Conservation (phyloP, 2,329 filamentous ascomycete species). For the Paraconiothyrium sp. region DNA sequence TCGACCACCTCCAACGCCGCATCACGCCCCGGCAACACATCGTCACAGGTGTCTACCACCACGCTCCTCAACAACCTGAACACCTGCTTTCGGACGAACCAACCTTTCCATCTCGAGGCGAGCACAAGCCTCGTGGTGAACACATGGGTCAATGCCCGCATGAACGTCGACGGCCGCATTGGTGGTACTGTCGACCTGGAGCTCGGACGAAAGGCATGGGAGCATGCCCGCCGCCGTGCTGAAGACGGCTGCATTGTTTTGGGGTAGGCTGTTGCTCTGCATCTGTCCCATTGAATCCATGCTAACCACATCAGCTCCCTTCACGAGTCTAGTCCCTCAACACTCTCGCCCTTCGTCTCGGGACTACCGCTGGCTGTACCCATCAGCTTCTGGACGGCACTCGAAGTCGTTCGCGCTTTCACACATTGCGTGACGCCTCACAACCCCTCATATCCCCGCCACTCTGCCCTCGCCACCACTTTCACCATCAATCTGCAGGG, state of each 20-base stretch:
- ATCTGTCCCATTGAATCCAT: constrained; percentile 4
- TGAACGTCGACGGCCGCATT: constrained; percentile 72
- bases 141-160: constrained; percentile 87
- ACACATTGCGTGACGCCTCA: constrained; percentile 85
- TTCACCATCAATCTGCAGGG: constrained; percentile 85
- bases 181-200: constrained; percentile 84
- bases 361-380: constrained; percentile 84
- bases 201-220: constrained; percentile 86
- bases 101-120: constrained; percentile 87
- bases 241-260: constrained; percentile 95
- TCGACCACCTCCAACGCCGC: constrained; percentile 69
- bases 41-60: constrained; percentile 87
- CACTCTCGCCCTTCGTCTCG: constrained; percentile 82
- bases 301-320: constrained; percentile 71
- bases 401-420: constrained; percentile 86
- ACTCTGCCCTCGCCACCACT: constrained; percentile 81
- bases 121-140: constrained; percentile 94
- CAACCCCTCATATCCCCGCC: constrained; percentile 84
- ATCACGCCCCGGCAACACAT: constrained; percentile 67
- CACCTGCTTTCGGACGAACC: constrained; percentile 82
- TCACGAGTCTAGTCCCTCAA: constrained; percentile 85
- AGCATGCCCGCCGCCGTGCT: constrained; percentile 91
- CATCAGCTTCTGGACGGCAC: constrained; percentile 75
- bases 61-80: constrained; percentile 92
- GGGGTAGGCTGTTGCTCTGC: constrained; percentile 66